Evolutionary conservation across 2,329 filamentous ascomycete genomes (phyloP), one percentile per base, ranked within the genome.

Genomic region (Sporothrix brunneoviolacea): DNA sequence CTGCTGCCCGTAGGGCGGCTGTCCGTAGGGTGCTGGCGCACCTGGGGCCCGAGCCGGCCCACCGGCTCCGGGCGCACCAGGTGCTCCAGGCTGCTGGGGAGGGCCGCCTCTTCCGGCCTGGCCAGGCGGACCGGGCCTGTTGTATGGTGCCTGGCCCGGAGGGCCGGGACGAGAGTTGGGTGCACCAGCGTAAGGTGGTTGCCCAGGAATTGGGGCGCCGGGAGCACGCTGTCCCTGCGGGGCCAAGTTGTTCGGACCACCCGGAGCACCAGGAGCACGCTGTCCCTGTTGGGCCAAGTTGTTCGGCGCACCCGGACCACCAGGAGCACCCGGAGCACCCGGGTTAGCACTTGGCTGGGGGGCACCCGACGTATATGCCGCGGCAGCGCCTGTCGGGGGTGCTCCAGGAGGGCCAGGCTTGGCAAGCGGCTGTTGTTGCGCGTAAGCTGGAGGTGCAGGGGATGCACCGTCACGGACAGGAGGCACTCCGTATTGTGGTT

Each of bases 211-310:
- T 8, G 50, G 45, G n/a, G 33, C 4, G 8, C 50, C 37, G 12
- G 22, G 21, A 28, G 38, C 8, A n/a, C n/a, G n/a, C n/a, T n/a
- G n/a, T n/a, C n/a, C n/a, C n/a, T n/a, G n/a, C n/a, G n/a, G n/a
- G n/a, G n/a, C n/a, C n/a, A n/a, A n/a, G n/a, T n/a, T n/a, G n/a
- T n/a, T n/a, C n/a, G n/a, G n/a, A 19, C 40, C 40, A 15, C 32
- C 32, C 12, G 45, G 50, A 35, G 35, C 30, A 15, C 50, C 50
- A 15, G 44, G 50, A 16, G 41, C 43, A 38, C 43, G 43, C n/a
- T 46, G 43, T 8, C 43, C 43, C n/a, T n/a, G n/a, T 6, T 32
- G 21, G 9, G 19, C 19, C 21, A 10, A 3, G 22, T 19, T 16
- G 10, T 35, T 37, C 3, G 15, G 15, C 2, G 32, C 27, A n/a